These are phyloP conservation scores for Picea glauca DNA, from an alignment of 75 land plant genomes.

Conservation along the genomic window DNA sequence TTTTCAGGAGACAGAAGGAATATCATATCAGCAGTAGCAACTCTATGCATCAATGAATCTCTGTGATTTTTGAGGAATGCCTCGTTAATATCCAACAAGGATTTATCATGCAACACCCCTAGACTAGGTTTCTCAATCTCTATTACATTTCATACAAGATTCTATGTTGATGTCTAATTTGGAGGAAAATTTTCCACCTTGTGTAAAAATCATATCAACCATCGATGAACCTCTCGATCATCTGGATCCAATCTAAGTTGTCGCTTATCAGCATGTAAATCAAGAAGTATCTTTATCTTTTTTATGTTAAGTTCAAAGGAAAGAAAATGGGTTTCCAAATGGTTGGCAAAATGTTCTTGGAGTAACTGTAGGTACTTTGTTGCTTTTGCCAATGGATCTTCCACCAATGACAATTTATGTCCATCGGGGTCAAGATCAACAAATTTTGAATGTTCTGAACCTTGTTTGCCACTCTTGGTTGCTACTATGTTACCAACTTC, in stretches of 20 bases:
- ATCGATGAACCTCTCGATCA: constrained; percentile 80
- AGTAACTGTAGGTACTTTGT: constrained; percentile 88
- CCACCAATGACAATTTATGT: constrained; percentile 62
- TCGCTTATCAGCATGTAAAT: constrained; percentile 91
- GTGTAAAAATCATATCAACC: constrained; percentile 47
- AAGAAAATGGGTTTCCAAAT: constrained; percentile 88
- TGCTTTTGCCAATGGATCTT: constrained; percentile 86
- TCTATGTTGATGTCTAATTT: no score
- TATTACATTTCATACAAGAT: no score
- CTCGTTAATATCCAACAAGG: no score
- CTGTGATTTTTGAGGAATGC: no score
- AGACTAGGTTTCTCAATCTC: no score
- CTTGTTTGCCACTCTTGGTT: constrained; percentile 70
- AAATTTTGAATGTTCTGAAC: constrained; percentile 49
- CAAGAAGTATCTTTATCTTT: constrained; percentile 84
- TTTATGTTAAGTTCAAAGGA: constrained; percentile 90
- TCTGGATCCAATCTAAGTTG: constrained; percentile 59
- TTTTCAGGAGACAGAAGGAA: no score
- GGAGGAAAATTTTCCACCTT: no score
- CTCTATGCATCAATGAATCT: no score
- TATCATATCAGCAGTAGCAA: no score
- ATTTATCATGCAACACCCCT: no score
- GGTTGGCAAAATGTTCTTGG: constrained; percentile 71
- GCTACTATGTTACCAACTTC: constrained; percentile 39
- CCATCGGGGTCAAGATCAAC: constrained; percentile 94